phyloP scores from a whole-genome alignment of 306 rosid genomes.

The Styphnolobium japonicum region DNA sequence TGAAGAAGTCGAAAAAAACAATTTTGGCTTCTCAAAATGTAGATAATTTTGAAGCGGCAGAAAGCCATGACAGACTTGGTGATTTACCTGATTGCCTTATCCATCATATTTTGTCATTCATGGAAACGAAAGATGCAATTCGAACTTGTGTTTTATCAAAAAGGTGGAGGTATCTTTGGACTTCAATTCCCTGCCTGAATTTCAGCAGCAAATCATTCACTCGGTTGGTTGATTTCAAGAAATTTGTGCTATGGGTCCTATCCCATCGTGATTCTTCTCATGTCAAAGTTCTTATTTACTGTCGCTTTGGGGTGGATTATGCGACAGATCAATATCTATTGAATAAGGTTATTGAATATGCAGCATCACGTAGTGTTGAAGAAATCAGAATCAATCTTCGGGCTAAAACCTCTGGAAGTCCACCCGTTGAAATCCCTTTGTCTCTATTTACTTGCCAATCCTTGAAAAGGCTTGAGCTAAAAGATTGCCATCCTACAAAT shows the following conservation, averaged over 20 bases:
- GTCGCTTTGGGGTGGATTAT: slow-evolving; percentile 48
- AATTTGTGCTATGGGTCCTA: slow-evolving; percentile 43
- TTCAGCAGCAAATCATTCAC: slow-evolving; percentile 42
- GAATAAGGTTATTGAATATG: slow-evolving; percentile 46
- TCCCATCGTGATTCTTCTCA: slow-evolving; percentile 37
- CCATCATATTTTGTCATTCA: slow-evolving; percentile 39
- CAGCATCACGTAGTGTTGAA: slow-evolving; percentile 35
- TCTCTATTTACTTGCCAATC: slow-evolving; percentile 35
- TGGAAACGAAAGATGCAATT: slow-evolving; percentile 49
- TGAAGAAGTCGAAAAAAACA: slow-evolving; percentile 23
- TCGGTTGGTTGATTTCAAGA: slow-evolving; percentile 42
- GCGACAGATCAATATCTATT: slow-evolving; percentile 47
- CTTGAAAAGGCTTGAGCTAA: slow-evolving; percentile 47
- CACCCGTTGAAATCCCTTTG: slow-evolving; percentile 44
- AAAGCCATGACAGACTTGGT: slow-evolving; percentile 28
- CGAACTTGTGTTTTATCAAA: slow-evolving; percentile 38
- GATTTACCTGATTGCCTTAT: slow-evolving; percentile 36
- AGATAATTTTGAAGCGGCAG: slow-evolving; percentile 19
- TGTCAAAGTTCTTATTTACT: slow-evolving; percentile 35
- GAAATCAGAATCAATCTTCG: slow-evolving; percentile 43
- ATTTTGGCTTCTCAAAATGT: slow-evolving; percentile 15
- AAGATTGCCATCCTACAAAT: slow-evolving; percentile 43
- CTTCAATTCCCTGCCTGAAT: slow-evolving; percentile 38
- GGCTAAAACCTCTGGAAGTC: slow-evolving; percentile 43
- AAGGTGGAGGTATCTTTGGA: slow-evolving; percentile 46